phyloP scores from a whole-genome alignment of 176 grass and related monocot genomes.

The Triticum monococcum region DNA sequence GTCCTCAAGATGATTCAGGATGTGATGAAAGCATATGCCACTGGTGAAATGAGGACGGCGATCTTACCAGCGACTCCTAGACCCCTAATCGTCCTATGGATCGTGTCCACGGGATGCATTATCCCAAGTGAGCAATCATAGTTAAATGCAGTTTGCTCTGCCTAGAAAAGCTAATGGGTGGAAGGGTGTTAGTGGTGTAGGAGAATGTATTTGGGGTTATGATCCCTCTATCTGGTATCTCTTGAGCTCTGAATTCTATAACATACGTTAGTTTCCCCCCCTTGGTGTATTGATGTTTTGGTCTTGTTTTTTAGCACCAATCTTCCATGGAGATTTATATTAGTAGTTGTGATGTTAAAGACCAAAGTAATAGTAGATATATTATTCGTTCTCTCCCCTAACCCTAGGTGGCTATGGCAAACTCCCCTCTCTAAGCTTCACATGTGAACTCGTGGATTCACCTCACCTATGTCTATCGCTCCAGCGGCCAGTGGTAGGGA shows the following conservation, averaged over 20 bases:
- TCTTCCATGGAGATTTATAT: background rate
- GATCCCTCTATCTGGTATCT: slow-evolving; percentile 25
- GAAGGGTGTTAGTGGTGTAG: background rate
- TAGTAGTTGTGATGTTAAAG: background rate
- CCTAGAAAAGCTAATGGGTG: background rate
- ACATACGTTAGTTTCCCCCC: background rate
- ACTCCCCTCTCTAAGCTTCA: too few relatives aligned
- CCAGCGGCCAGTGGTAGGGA: too few relatives aligned
- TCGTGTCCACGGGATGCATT: background rate
- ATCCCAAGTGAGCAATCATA: background rate
- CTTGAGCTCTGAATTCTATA: slow-evolving; percentile 19
- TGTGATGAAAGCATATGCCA: slow-evolving; percentile 75
- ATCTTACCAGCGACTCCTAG: slow-evolving; percentile 70
- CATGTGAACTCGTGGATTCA: too few relatives aligned
- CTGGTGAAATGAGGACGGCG: slow-evolving; percentile 71
- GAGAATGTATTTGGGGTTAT: slow-evolving; percentile 23
- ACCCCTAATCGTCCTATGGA: background rate
- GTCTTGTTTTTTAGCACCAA: background rate
- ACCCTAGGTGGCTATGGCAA: too few relatives aligned
- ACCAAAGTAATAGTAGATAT: too few relatives aligned
- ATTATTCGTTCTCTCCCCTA: too few relatives aligned
- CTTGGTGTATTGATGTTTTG: background rate
- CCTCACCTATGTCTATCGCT: too few relatives aligned
- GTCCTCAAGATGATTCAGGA: slow-evolving; percentile 98
- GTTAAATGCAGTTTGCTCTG: background rate